Evolutionary conservation across 768 basidiomycete species (phyloP), one percentile per base, ranked within the genome.

Genomic region (Lyophyllum shimeji): DNA sequence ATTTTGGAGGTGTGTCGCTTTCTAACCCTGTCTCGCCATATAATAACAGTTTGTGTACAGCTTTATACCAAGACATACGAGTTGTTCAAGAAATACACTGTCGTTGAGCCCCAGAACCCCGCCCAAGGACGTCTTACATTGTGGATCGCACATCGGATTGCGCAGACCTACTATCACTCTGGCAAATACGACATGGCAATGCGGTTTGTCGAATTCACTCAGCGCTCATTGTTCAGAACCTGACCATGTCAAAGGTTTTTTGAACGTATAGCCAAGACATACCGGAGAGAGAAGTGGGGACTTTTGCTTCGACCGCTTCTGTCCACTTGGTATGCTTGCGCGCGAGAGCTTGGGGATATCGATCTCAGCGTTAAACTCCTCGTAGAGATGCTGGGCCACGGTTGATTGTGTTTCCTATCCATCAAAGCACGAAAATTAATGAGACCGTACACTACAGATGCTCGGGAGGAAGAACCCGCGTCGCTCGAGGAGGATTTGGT

Each of bases 11-110:
- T 90, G 53, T 46, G 73, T 60, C 9, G 6, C 29, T 45, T 18
- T 37, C 34, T 23, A 13, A 20, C 34, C 50, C 11, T 21, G 49
- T 31, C 9, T 18, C 1, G 21, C 23, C 2, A 13, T 13, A 8
- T 27, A 18, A 56, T 24, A 64, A 33, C 7, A 43, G 47, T 21
- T 52, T 20, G 18, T n/a, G 48, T 45, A 18, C 58, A 95, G 93
- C 79, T 99, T 1, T 95, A 94, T 67, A 97, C 93, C 7, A 94
- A 95, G 65, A 80, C 97, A 1, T 98, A 99, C 70, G 93, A 96
- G 61, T 69, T 94, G 11, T 93, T 97, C 77, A 98, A 96, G 74
- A 87, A 84, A 62, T 82, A 90, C 64, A 76, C 74, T 42, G 71
- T 81, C 1, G 60, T 73, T 33, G 65, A 73, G 21, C 57, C 73